Conservation (phyloP, 768 basidiomycete species). For the Panellus pusillus region DNA sequence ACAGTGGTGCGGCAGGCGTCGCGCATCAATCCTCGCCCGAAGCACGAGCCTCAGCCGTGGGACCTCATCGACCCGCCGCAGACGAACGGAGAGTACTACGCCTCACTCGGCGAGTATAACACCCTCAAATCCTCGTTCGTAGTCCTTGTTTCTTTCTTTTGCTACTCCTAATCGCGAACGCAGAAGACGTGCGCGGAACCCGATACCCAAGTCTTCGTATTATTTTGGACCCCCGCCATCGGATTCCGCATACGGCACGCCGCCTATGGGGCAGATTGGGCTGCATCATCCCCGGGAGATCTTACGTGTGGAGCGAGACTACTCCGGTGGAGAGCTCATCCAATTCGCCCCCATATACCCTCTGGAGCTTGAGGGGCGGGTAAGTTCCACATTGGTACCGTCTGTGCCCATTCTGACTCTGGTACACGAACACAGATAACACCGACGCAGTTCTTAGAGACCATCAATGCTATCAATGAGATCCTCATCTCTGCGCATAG, state of each 20-base stretch:
- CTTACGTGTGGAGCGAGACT: conserved; percentile 90
- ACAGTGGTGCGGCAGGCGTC: conserved; percentile 32
- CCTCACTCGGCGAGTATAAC: conserved; percentile 44
- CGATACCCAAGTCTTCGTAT: conserved; percentile 79
- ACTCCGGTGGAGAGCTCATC: conserved; percentile 82
- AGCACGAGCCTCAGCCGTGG: conserved; percentile 66
- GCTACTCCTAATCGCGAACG: conserved; percentile 4
- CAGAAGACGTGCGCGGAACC: conserved; percentile 39
- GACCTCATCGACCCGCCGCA: conserved; percentile 54
- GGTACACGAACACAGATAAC: conserved; percentile 61
- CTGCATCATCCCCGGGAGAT: conserved; percentile 93
- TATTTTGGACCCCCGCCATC: conserved; percentile 78
- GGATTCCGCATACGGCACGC: conserved; percentile 79
- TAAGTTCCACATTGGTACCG: conserved; percentile 39
- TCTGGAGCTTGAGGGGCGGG: conserved; percentile 89
- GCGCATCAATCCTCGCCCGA: conserved; percentile 51
- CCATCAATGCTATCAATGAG: conserved; percentile 89
- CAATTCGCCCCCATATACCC: conserved; percentile 92
- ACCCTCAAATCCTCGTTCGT: conserved; percentile 45
- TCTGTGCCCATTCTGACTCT: background rate
- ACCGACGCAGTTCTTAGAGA: conserved; percentile 86
- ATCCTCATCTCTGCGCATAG: conserved; percentile 86
- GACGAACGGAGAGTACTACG: conserved; percentile 40
- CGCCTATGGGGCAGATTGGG: conserved; percentile 83
- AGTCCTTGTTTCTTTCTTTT: conserved; percentile 34